Conservation (phyloP, 2,329 filamentous ascomycete species). For the Diaporthe longicolla region DNA sequence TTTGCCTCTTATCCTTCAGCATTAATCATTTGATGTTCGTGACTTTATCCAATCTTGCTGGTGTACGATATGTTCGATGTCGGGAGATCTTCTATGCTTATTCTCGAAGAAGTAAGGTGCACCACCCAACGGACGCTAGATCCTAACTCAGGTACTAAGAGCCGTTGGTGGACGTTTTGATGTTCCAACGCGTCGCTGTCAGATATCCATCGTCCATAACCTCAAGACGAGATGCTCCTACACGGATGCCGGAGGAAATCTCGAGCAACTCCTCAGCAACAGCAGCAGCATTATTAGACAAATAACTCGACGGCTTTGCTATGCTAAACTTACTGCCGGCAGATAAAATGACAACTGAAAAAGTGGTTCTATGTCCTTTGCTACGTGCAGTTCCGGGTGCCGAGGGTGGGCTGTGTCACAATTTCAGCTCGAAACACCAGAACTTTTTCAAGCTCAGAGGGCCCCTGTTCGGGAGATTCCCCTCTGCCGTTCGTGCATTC, state of each 20-base stretch:
- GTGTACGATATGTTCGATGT: conserved; percentile 16
- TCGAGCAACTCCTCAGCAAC: neutral
- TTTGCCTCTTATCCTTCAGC: neutral
- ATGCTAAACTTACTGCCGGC: neutral
- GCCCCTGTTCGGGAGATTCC: conserved; percentile 8
- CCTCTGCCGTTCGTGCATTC: conserved; percentile 26
- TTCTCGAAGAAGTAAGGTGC: conserved; percentile 20
- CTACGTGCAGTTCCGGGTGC: conserved; percentile 11
- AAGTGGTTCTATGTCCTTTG: conserved; percentile 5
- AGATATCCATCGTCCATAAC: too few species aligned
- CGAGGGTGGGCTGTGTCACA: conserved; percentile 29
- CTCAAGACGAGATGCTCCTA: neutral
- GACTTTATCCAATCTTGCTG: conserved; percentile 19
- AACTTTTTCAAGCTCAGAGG: conserved; percentile 19
- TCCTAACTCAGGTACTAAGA: neutral
- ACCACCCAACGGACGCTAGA: neutral
- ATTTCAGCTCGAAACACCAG: conserved; percentile 30
- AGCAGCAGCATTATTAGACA: neutral
- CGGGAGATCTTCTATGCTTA: conserved; percentile 28
- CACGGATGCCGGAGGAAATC: neutral
- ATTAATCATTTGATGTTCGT: conserved; percentile 28
- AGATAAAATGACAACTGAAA: neutral
- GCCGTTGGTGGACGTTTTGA: neutral
- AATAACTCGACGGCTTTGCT: neutral
- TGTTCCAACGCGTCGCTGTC: neutral